phyloP scores from a whole-genome alignment of 2,329 filamentous ascomycete species.

The Epichloe hybrida region DNA sequence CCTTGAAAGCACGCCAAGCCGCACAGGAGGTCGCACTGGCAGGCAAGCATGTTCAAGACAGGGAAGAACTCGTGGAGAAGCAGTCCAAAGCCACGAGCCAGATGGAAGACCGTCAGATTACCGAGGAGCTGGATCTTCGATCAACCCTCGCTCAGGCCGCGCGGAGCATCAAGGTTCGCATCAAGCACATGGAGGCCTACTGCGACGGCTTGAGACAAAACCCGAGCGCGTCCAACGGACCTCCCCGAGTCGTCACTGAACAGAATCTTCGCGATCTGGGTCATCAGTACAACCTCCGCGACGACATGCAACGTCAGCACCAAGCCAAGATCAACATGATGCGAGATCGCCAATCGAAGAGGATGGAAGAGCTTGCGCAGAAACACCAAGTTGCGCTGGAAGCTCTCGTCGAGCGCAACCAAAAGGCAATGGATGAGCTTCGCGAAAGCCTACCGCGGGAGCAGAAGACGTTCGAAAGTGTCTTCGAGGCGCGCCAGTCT shows the following conservation, averaged over 20 bases:
- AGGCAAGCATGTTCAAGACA: conserved; percentile 33
- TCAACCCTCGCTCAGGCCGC: conserved; percentile 41
- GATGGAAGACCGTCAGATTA: conserved; percentile 48
- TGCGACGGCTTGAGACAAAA: conserved; percentile 39
- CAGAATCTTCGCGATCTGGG: conserved; percentile 44
- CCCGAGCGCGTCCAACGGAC: conserved; percentile 22
- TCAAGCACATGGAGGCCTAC: conserved; percentile 56
- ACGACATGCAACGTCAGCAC: conserved; percentile 45
- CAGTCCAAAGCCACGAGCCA: conserved; percentile 39
- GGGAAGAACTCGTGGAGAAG: conserved; percentile 39
- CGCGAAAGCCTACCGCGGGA: conserved; percentile 34
- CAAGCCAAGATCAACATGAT: conserved; percentile 50
- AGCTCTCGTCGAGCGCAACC: conserved; percentile 30
- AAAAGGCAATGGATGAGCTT: conserved; percentile 34
- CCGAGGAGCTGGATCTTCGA: conserved; percentile 47
- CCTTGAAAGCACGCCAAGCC: conserved; percentile 37
- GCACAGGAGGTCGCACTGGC: conserved; percentile 31
- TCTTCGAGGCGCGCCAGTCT: conserved; percentile 31
- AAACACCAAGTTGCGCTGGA: conserved; percentile 40
- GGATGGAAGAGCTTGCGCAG: conserved; percentile 44
- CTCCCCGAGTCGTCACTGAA: conserved; percentile 42
- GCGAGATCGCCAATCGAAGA: conserved; percentile 48
- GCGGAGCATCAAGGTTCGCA: conserved; percentile 39
- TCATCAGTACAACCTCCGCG: conserved; percentile 47
- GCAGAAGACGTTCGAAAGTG: conserved; percentile 30